Evolutionary conservation across 148 eudicot species (phyloP).

Genomic region (Spergularia bocconei): DNA sequence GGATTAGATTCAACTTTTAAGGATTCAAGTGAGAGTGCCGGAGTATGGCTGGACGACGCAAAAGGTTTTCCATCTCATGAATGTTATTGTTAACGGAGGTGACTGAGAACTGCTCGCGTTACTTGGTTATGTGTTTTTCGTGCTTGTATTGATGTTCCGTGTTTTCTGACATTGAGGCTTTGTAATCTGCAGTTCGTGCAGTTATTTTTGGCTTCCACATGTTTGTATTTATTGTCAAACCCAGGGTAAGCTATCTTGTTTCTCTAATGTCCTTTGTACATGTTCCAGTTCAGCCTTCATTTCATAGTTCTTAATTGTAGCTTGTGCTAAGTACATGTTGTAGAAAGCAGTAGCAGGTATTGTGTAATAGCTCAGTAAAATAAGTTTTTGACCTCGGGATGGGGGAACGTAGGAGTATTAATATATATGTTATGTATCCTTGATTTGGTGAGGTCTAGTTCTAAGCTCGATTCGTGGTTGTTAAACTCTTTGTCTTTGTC

Average conservation of each 20-base stretch:
- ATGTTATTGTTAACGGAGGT: constrained; percentile 43
- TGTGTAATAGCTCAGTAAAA: not conserved
- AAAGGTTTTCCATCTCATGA: constrained; percentile 42
- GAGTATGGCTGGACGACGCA: constrained; percentile 44
- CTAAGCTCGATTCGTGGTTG: not conserved
- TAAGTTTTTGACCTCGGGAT: not conserved
- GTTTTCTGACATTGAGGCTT: constrained; percentile 12
- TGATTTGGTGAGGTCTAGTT: not conserved
- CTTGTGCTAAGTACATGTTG: not conserved
- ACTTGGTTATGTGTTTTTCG: not conserved
- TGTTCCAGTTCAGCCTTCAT: not conserved
- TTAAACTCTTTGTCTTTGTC: not conserved
- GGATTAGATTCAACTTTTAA: constrained; percentile 34
- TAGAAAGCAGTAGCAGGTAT: not conserved
- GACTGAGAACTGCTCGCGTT: constrained; percentile 2
- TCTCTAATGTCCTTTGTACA: not conserved
- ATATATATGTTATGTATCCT: not conserved
- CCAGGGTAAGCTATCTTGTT: constrained; percentile 51
- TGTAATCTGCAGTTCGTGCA: constrained; percentile 67
- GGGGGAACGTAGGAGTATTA: not conserved
- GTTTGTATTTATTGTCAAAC: constrained; percentile 60
- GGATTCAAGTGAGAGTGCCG: constrained; percentile 36
- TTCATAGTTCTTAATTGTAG: not conserved
- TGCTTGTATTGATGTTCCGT: not conserved
- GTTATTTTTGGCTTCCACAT: constrained; percentile 78